Conservation (phyloP, 192 early-diverging fungal species). For the Coemansia sp. region DNA sequence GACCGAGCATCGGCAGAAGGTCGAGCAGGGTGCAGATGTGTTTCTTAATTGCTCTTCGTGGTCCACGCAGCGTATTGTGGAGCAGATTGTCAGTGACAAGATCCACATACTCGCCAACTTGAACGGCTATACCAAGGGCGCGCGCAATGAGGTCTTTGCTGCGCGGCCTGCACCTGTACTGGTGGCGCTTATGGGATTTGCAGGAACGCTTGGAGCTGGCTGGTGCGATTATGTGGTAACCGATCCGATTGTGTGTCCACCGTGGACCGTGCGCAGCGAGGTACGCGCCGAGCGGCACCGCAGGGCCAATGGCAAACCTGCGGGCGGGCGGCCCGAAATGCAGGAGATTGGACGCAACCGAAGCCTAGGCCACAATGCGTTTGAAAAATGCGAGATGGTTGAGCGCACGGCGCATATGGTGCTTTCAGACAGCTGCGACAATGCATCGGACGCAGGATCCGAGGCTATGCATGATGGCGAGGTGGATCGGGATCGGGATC, state of each 20-base stretch:
- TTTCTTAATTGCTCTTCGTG: conserved; percentile 77
- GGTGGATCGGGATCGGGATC: background rate
- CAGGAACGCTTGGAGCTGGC: conserved; percentile 83
- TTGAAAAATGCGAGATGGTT: conserved; percentile 19
- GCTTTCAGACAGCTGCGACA: conserved; percentile 5
- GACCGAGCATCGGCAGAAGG: conserved; percentile 76
- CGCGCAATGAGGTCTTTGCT: conserved; percentile 90
- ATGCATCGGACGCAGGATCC: background rate
- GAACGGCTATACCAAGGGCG: conserved; percentile 97
- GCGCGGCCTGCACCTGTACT: conserved; percentile 87
- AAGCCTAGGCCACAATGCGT: background rate
- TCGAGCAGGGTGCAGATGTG: conserved; percentile 74
- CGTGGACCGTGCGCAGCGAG: conserved; percentile 64
- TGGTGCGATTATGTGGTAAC: conserved; percentile 85
- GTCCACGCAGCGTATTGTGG: conserved; percentile 73
- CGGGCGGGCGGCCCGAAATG: conserved; percentile 21
- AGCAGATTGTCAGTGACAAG: conserved; percentile 68
- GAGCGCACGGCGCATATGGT: conserved; percentile 15
- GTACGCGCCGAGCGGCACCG: conserved; percentile 49
- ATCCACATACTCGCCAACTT: conserved; percentile 91
- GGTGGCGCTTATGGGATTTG: conserved; percentile 91
- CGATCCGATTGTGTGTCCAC: conserved; percentile 73
- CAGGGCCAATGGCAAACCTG: conserved; percentile 3
- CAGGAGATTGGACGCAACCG: conserved; percentile 17
- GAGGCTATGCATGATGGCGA: background rate